phyloP scores from a whole-genome alignment of 2,329 filamentous ascomycete species.

The Cladosporium sp. region DNA sequence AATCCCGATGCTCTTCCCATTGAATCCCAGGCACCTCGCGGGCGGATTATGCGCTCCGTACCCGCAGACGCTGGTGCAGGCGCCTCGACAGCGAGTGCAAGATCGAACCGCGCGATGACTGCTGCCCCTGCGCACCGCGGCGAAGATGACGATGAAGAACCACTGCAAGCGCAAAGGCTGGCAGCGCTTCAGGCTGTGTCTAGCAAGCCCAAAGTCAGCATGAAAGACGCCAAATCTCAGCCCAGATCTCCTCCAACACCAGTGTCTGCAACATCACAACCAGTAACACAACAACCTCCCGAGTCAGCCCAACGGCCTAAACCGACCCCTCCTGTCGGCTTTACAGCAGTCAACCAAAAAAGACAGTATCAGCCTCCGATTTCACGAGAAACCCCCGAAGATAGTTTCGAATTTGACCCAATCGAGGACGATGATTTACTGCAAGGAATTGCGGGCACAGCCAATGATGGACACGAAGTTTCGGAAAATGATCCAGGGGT shows the following conservation, averaged over 20 bases:
- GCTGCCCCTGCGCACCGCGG: background rate
- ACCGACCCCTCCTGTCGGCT: background rate
- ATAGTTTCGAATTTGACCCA: background rate
- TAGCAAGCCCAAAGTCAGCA: background rate
- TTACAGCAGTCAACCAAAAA: background rate
- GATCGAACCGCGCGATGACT: background rate
- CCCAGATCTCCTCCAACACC: conserved; percentile 7
- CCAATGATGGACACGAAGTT: background rate
- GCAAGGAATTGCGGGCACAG: background rate
- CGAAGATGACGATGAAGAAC: background rate
- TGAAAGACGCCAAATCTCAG: background rate
- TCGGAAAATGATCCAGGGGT: background rate
- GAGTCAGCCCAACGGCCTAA: conserved; percentile 13
- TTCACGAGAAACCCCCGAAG: background rate
- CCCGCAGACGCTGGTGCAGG: background rate
- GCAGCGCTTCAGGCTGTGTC: background rate
- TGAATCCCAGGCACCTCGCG: background rate
- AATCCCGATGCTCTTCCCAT: background rate
- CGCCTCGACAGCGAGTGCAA: background rate
- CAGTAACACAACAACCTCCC: background rate
- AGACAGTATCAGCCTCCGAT: background rate
- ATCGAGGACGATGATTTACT: conserved; percentile 13
- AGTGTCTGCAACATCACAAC: background rate
- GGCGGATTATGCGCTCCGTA: background rate
- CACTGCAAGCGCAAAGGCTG: background rate